These are phyloP conservation scores for Malus sylvestris DNA, from an alignment of 306 rosid genomes.

Conservation along the genomic window DNA sequence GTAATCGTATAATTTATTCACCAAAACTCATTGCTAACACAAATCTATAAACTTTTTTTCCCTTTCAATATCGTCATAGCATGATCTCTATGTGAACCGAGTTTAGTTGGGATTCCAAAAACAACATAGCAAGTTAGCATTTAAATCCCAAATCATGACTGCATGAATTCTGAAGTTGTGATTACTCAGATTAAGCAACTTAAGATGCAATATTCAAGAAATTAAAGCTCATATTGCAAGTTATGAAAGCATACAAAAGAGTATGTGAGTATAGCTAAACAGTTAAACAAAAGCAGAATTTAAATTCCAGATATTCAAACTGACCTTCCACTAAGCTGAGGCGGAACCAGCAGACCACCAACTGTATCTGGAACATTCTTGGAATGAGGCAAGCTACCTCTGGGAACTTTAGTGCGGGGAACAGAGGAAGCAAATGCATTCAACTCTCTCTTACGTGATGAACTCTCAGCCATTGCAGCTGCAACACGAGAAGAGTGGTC, in stretches of 20 bases:
- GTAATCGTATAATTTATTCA: neutral
- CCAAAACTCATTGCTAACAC: neutral
- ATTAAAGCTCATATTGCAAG: neutral
- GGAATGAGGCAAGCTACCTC: conserved; percentile 56
- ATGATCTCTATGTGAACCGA: neutral
- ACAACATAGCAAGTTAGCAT: neutral
- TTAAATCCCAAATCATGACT: neutral
- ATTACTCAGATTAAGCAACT: neutral
- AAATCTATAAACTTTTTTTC: neutral
- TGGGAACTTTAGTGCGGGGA: conserved; percentile 61
- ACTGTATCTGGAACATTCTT: conserved; percentile 68
- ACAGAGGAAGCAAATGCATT: conserved; percentile 35
- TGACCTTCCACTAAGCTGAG: conserved; percentile 93
- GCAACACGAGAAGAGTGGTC: conserved; percentile 75
- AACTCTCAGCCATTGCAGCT: conserved; percentile 68
- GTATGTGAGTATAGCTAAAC: neutral
- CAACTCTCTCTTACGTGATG: conserved; percentile 72
- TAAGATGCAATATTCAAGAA: neutral
- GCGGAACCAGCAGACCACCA: conserved; percentile 61
- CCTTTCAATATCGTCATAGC: neutral
- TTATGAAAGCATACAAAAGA: neutral
- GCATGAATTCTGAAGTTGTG: neutral
- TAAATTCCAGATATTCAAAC: conserved; percentile 13
- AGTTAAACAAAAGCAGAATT: neutral
- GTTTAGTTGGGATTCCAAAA: neutral